Evolutionary conservation across 129 eudicot genomes (phyloP).

Genomic region (Pulicaria dysenterica): DNA sequence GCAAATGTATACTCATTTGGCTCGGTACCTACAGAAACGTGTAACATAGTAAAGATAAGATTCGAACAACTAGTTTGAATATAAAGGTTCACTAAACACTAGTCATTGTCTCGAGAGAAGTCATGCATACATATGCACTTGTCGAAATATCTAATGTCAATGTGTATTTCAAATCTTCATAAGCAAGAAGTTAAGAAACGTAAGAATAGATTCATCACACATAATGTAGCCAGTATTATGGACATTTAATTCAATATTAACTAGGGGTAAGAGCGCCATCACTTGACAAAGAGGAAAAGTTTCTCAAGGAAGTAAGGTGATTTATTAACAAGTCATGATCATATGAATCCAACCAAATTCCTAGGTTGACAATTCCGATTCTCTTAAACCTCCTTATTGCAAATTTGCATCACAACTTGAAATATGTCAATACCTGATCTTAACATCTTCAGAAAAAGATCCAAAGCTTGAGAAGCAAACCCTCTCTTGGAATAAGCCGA

Average conservation of each 20-base stretch:
- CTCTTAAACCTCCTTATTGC: not conserved
- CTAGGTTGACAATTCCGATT: not conserved
- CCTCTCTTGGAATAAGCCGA: constrained; percentile 72
- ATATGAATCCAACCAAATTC: not conserved
- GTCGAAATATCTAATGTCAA: not conserved
- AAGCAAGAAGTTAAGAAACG: not conserved
- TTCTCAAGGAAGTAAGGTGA: too few relatives aligned
- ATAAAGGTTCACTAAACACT: not conserved
- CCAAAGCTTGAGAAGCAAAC: constrained; percentile 52
- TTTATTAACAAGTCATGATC: not conserved
- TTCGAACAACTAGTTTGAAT: not conserved
- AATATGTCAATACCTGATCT: constrained; percentile 68
- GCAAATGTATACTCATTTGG: constrained; percentile 96
- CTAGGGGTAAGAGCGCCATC: too few relatives aligned
- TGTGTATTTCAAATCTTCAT: not conserved
- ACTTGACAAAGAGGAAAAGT: too few relatives aligned
- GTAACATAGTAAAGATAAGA: constrained; percentile 23
- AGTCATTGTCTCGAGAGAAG: too few relatives aligned
- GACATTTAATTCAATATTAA: too few relatives aligned
- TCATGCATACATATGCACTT: too few relatives aligned
- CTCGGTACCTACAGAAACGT: constrained; percentile 56
- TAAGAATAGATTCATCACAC: not conserved
- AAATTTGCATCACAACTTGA: not conserved
- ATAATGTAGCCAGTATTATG: too few relatives aligned
- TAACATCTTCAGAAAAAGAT: constrained; percentile 71